Percentiles rank a stretch among this genome's conserved stretches.
Conservation (phyloP, 1,284 basidiomycete species). For the Ustilago hordei region DNA sequence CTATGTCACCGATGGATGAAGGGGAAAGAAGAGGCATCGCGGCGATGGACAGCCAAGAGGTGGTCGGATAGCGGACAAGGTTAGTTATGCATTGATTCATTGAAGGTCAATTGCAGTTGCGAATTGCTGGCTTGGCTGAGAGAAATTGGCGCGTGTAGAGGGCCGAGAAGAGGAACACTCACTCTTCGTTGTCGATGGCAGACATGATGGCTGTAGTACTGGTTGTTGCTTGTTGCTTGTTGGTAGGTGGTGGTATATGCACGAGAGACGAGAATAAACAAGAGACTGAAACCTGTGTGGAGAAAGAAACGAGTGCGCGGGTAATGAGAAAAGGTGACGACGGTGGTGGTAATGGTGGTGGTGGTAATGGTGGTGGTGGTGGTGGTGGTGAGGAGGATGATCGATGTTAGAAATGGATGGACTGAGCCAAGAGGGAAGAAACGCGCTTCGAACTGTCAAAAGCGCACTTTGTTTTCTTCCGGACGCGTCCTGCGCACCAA, state of each 20-base stretch:
- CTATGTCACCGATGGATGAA: constrained; percentile 30
- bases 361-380: constrained; percentile 6
- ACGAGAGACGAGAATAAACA: constrained; percentile 7
- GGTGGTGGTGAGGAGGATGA: background rate
- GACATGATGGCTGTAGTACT: constrained; percentile 26
- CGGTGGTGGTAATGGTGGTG: constrained; percentile 1
- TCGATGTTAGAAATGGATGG: background rate
- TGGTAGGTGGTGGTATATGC: constrained; percentile 2
- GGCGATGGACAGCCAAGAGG: background rate
- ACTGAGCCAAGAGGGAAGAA: background rate
- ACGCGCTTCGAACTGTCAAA: constrained; percentile 3
- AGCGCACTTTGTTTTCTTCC: background rate
- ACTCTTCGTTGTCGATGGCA: constrained; percentile 70
- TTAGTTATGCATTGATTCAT: constrained; percentile 11
- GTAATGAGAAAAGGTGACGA: background rate
- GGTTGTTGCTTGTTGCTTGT: background rate
- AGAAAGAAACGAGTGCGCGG: background rate
- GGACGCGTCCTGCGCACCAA: background rate
- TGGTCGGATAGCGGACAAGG: constrained; percentile 3
- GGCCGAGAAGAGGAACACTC: constrained; percentile 37
- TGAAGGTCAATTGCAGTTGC: constrained; percentile 7
- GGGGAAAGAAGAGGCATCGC: constrained; percentile 1
- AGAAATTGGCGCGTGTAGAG: background rate
- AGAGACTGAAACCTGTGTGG: background rate
- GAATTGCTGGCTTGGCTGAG: background rate